Evolutionary conservation across 2,329 filamentous ascomycete genomes (phyloP), one percentile per base, ranked within the genome.

Genomic region (Lasiodiplodia theobromae): DNA sequence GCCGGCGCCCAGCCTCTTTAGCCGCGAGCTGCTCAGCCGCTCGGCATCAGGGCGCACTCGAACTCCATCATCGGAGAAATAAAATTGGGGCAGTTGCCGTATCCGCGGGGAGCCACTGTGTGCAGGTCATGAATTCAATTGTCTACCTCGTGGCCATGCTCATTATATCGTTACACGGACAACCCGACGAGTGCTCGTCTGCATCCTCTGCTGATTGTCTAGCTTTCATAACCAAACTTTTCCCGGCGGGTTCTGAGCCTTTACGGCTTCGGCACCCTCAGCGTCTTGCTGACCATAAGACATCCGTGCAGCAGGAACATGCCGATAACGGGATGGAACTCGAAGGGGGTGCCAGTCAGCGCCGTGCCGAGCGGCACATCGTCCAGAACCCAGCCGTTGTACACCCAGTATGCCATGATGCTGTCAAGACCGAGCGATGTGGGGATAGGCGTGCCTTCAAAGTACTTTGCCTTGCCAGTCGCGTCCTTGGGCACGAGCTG

Each of bases 361-460:
- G 88, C 85, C 25, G 90, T 82, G 51, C 96, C 95, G 38, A 92
- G 80, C 10, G 96, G 96, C n/a, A 99, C 81, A 69, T 89, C 84
- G 28, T 92, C 89, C 70, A 93, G 85, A 56, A 95, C 86, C 92
- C 92, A 95, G 71, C 91, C 91, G 73, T 93, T 86, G 68, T 86
- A 89, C 37, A 96, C 88, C 91, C 94, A 98, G 82, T 91, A 97
- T 37, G 91, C 92, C 92, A 98, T 97, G 69, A 97, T 75, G 16
- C 86, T 88, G 71, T 93, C 93, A 73, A 97, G 89, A 2, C 86
- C 90, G 28, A 98, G 84, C 28, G 92, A 94, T 3, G 94, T 98
- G 1, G 96, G 96, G 75, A 98, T 97, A 0, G 96, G 96, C 0
- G 95, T 97, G 74, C 96, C 96, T 82, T 99, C 96, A 74, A 99